Evolutionary conservation across 805 yeast species (phyloP).

Genomic region (Tetrapisispora namnaoensis): DNA sequence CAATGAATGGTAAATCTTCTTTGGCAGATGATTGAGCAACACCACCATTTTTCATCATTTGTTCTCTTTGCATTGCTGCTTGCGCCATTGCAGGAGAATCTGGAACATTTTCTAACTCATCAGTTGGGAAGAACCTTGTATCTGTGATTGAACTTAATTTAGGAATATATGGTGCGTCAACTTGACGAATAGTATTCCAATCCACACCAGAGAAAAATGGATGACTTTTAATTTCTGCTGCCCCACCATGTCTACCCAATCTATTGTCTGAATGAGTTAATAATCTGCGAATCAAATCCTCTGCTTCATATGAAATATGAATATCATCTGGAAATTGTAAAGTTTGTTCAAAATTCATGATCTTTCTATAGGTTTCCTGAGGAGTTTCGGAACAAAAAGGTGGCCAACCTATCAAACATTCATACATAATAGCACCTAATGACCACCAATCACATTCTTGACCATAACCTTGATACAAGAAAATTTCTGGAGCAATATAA

Average conservation of each 20-base stretch:
- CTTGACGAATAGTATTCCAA: constrained; percentile 81
- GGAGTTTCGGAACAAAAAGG: constrained; percentile 94
- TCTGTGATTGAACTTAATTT: constrained; percentile 87
- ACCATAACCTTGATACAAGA: constrained; percentile 87
- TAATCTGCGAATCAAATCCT: constrained; percentile 69
- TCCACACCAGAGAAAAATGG: constrained; percentile 95
- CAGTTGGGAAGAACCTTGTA: constrained; percentile 96
- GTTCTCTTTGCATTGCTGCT: constrained; percentile 59
- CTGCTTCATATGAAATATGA: constrained; percentile 80
- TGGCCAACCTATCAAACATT: constrained; percentile 94
- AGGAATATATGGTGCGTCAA: constrained; percentile 90
- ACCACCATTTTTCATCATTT: constrained; percentile 36
- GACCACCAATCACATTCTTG: constrained; percentile 99
- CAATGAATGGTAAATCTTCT: constrained; percentile 93
- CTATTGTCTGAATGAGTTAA: constrained; percentile 72
- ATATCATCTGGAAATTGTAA: constrained; percentile 85
- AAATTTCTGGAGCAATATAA: constrained; percentile 92
- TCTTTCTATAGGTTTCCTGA: constrained; percentile 86
- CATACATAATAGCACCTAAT: constrained; percentile 91
- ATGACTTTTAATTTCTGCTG: constrained; percentile 80
- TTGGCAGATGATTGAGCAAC: constrained; percentile 31
- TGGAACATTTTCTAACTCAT: constrained; percentile 89
- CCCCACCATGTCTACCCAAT: constrained; percentile 83
- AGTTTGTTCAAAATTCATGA: constrained; percentile 83
- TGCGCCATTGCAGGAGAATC: constrained; percentile 69